Evolutionary conservation across 441 rosid species (phyloP), one percentile per base, ranked within the genome.

Genomic region (Brassica hybrid): DNA sequence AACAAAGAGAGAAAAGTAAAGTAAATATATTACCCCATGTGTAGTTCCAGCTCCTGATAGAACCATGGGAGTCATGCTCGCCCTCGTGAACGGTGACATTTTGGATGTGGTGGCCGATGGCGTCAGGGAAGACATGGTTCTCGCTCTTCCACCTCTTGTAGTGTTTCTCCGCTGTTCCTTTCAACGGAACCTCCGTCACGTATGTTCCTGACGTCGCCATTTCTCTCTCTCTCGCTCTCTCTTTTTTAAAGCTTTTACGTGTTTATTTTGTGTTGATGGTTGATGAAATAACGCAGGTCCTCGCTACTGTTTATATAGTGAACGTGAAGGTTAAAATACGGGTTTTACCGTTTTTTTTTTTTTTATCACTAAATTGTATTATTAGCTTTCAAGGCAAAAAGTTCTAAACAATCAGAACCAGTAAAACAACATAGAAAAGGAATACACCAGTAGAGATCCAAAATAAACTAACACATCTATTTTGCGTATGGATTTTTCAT

Each of bases 181-280:
- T 69, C 50, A 69, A 34, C 12, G 73, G 73, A 54, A 69, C 73
- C 50, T 68, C 72, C 25, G 72, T 68, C 62, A 68, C 62, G 62
- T 68, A 68, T 68, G 72, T 68, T 68, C 72, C 73, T 4, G 73
- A 69, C 13, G 73, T 69, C 7, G 73, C 73, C 73, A 69, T 69
- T 12, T 54, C 43, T 64, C 45, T 30, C 34, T 65, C 56, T 17
- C 34, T 41, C 23, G 23, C 43, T 64, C 45, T 30, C 60, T 57
- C 48, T 64, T 13, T 56, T 30, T 54, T 3, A 52, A 52, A 69
- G 48, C 63, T 69, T 52, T 6, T 12, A 50, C 19, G 5, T 45
- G 43, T 14, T 14, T 52, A 7, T 23, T 48, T 52, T 68, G 45
- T 7, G 18, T 52, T 30, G 59, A 48, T 67, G 48, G 30, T 69